Conservation (phyloP, 2,329 filamentous ascomycete genomes). For the Chaetoscypha palmicola region DNA sequence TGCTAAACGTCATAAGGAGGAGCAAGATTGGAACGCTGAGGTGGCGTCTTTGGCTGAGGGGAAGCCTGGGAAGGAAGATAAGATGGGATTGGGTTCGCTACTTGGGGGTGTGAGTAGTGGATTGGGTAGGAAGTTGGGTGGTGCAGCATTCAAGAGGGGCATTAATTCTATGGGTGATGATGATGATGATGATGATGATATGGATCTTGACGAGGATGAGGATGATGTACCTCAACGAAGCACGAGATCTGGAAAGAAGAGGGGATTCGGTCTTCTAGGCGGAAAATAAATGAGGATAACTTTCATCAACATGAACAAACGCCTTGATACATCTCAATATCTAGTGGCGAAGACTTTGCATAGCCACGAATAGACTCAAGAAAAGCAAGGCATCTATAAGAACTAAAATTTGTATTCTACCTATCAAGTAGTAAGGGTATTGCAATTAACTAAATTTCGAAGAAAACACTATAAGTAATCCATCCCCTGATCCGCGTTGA, state of each 20-base stretch:
- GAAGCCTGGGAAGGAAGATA: constrained; percentile 40
- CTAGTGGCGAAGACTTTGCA: too few relatives aligned
- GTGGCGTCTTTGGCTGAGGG: constrained; percentile 26
- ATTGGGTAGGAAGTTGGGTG: constrained; percentile 18
- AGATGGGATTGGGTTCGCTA: constrained; percentile 42
- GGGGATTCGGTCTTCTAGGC: constrained; percentile 23
- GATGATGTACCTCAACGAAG: constrained; percentile 44
- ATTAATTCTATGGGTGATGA: constrained; percentile 45
- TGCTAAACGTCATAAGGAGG: constrained; percentile 40
- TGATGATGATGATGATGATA: constrained; percentile 32
- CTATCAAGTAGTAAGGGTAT: constrained; percentile 4
- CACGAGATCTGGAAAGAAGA: constrained; percentile 48
- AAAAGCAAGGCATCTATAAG: not conserved
- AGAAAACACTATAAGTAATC: constrained; percentile 2
- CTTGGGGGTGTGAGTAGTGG: not conserved
- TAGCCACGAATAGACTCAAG: not conserved
- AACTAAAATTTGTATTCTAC: not conserved
- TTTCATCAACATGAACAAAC: too few relatives aligned
- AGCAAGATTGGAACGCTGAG: constrained; percentile 27
- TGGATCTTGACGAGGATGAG: constrained; percentile 50
- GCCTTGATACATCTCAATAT: too few relatives aligned
- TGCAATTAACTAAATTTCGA: constrained; percentile 1
- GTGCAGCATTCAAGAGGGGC: constrained; percentile 18
- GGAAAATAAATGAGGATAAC: not conserved
- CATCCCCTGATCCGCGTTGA: not conserved